Conservation (phyloP, 1,139 yeast genomes). For the Candida dubliniensis region DNA sequence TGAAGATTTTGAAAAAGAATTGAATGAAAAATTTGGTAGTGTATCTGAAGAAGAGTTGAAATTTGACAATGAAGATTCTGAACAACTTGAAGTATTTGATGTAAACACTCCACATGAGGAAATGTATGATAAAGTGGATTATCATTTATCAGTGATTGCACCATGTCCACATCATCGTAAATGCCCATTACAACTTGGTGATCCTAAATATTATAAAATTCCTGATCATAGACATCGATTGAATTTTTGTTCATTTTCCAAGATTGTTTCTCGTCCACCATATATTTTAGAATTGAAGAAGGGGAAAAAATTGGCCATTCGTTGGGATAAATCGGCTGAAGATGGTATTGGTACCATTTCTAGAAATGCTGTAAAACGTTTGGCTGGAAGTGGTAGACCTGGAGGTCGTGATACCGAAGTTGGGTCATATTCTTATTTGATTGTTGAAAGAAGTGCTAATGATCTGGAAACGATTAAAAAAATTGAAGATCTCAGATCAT, state of each 20-base stretch:
- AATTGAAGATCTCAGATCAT: conserved; percentile 36
- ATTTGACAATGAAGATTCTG: conserved; percentile 48
- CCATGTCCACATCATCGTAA: conserved; percentile 89
- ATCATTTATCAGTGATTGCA: conserved; percentile 66
- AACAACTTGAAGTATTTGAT: conserved; percentile 38
- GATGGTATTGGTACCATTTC: conserved; percentile 52
- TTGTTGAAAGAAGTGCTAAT: conserved; percentile 59
- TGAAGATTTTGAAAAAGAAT: conserved; percentile 13
- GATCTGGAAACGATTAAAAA: conserved; percentile 31
- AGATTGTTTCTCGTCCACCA: conserved; percentile 73
- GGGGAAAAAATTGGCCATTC: conserved; percentile 71
- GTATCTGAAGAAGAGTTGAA: conserved; percentile 45
- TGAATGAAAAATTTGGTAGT: conserved; percentile 37
- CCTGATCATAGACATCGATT: conserved; percentile 62
- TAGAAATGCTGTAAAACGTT: conserved; percentile 26
- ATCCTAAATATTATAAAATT: conserved; percentile 63
- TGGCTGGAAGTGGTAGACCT: conserved; percentile 72
- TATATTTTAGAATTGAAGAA: conserved; percentile 78
- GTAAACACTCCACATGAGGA: conserved; percentile 13
- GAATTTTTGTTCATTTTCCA: conserved; percentile 75
- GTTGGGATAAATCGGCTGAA: conserved; percentile 62
- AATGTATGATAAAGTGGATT: conserved; percentile 35
- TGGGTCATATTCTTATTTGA: conserved; percentile 74
- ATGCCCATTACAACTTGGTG: conserved; percentile 83
- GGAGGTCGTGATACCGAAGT: conserved; percentile 71